phyloP scores from a whole-genome alignment of 192 early-diverging fungal species.

The Mortierella claussenii region DNA sequence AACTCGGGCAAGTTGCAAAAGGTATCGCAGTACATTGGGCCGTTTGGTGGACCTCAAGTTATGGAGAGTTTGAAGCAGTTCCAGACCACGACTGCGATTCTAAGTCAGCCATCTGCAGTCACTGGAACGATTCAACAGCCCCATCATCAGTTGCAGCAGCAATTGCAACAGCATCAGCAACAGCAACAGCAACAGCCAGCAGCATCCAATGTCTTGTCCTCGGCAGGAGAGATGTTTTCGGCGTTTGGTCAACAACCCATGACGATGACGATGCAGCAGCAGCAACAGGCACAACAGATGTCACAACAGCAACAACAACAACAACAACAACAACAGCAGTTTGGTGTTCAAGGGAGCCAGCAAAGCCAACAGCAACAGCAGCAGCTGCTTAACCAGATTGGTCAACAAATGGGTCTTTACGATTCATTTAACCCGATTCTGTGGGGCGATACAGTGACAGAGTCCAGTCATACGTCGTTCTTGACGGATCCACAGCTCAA shows the following conservation, averaged over 20 bases:
- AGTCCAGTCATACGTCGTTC: constrained; percentile 19
- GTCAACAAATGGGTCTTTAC: constrained; percentile 38
- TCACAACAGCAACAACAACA: constrained; percentile 25
- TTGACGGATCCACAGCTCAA: constrained; percentile 21
- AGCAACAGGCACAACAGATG: constrained; percentile 10
- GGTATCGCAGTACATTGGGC: constrained; percentile 51
- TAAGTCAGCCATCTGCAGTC: constrained; percentile 23
- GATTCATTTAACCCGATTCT: constrained; percentile 37
- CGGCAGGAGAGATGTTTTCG: constrained; percentile 14
- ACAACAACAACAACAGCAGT: constrained; percentile 27
- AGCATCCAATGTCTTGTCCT: constrained; percentile 4
- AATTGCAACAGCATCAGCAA: background rate
- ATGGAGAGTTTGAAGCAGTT: constrained; percentile 51
- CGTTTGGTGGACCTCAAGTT: constrained; percentile 49
- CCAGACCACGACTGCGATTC: constrained; percentile 40
- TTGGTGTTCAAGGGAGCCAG: constrained; percentile 7
- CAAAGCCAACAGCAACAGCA: constrained; percentile 20
- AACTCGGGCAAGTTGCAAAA: constrained; percentile 49
- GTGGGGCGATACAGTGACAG: constrained; percentile 20
- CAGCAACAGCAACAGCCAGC: background rate
- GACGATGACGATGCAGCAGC: constrained; percentile 28
- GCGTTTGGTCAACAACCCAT: constrained; percentile 27
- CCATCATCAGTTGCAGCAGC: background rate
- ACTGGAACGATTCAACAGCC: constrained; percentile 1
- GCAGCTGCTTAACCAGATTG: constrained; percentile 32